These are phyloP conservation scores for Yamadazyma philogaea DNA, from an alignment of 805 yeast genomes.

Conservation along the genomic window DNA sequence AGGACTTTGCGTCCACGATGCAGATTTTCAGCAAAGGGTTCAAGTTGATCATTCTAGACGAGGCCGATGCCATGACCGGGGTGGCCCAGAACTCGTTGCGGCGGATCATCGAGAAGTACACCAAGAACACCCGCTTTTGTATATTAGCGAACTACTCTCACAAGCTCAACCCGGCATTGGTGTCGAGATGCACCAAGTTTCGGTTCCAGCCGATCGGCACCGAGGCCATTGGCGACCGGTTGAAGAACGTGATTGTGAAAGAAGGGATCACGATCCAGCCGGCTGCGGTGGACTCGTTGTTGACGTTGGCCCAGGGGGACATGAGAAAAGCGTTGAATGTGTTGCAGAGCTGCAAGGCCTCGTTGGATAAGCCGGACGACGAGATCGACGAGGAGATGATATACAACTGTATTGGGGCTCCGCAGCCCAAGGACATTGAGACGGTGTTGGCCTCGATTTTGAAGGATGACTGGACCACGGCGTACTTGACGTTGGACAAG, in stretches of 20 bases:
- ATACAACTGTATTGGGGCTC: constrained; percentile 94
- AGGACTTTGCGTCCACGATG: constrained; percentile 92
- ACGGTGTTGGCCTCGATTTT: constrained; percentile 71
- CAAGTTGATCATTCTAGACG: constrained; percentile 89
- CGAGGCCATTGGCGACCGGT: constrained; percentile 64
- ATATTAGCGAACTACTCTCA: constrained; percentile 95
- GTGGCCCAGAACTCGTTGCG: constrained; percentile 83
- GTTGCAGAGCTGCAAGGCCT: constrained; percentile 88
- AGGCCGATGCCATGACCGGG: constrained; percentile 92
- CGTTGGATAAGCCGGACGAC: constrained; percentile 35
- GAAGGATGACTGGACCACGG: constrained; percentile 84
- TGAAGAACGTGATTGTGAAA: constrained; percentile 62
- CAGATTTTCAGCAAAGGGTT: constrained; percentile 87
- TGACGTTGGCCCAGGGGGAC: constrained; percentile 83
- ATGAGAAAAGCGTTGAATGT: constrained; percentile 95
- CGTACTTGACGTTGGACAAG: constrained; percentile 61
- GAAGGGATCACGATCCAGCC: constrained; percentile 60
- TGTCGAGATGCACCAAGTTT: constrained; percentile 93
- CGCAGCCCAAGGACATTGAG: constrained; percentile 83
- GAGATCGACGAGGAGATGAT: constrained; percentile 68
- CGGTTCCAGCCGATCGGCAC: constrained; percentile 79
- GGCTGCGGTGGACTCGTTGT: constrained; percentile 63
- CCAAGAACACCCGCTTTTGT: constrained; percentile 93
- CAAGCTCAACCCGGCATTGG: constrained; percentile 89
- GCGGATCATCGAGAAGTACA: constrained; percentile 85